Conservation (phyloP, 2,329 filamentous ascomycete species). For the Ophiognomonia clavigignenti-juglandacearum region DNA sequence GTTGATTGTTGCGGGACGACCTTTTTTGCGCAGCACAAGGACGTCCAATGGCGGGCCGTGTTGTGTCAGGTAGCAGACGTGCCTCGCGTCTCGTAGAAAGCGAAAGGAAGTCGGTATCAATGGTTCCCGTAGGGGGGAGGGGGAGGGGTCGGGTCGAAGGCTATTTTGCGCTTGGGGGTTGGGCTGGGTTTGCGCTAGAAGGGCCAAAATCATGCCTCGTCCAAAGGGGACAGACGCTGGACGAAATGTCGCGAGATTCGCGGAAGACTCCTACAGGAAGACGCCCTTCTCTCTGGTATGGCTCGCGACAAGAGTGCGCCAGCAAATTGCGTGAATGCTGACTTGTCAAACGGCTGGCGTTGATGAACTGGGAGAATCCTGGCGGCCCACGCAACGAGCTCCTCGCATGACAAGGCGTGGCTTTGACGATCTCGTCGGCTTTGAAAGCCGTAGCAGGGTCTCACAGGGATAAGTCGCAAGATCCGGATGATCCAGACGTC, state of each 20-base stretch:
- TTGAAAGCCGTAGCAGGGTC: constrained; percentile 37
- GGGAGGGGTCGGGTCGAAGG: constrained; percentile 12
- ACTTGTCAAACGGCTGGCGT: constrained; percentile 19
- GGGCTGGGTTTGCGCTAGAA: constrained; percentile 13
- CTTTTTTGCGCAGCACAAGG: constrained; percentile 11
- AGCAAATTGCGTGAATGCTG: constrained; percentile 18
- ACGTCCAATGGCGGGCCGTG: constrained; percentile 10
- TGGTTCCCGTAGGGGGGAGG: constrained; percentile 1
- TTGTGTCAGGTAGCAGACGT: constrained; percentile 13
- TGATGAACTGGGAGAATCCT: constrained; percentile 23
- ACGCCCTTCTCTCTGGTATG: constrained; percentile 6
- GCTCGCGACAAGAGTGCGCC: constrained; percentile 20
- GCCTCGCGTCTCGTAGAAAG: constrained; percentile 14
- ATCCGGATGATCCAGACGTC: constrained; percentile 12
- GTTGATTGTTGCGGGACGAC: constrained; percentile 12
- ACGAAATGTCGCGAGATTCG: constrained; percentile 19
- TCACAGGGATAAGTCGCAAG: constrained; percentile 23
- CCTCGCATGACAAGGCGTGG: constrained; percentile 16
- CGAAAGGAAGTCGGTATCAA: constrained; percentile 9
- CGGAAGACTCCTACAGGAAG: constrained; percentile 13
- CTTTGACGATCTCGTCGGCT: constrained; percentile 22
- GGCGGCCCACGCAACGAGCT: constrained; percentile 19
- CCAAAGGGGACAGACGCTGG: constrained; percentile 13
- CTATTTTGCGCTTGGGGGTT: constrained; percentile 14
- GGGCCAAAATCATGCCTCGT: constrained; percentile 15